Percentiles rank a stretch among this genome's conserved stretches.
These are phyloP conservation scores for Tillandsia fasciculata DNA, from an alignment of 176 grass and related monocot genomes.

Conservation along the genomic window DNA sequence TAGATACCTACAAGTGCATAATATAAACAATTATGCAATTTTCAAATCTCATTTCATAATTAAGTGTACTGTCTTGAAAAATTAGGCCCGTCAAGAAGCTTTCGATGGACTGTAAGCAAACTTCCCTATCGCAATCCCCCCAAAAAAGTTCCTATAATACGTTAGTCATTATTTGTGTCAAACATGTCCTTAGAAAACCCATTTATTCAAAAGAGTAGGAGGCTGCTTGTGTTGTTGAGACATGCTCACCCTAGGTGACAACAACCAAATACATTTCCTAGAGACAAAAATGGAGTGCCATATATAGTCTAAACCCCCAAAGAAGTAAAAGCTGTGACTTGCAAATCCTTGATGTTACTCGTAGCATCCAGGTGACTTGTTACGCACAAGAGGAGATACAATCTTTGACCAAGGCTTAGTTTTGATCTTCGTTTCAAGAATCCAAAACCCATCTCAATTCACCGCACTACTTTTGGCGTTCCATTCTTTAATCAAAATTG, in stretches of 20 bases:
- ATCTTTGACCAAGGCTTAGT: background rate
- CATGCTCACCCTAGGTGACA: background rate
- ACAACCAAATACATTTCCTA: background rate
- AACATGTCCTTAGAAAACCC: too few species aligned
- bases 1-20: too few species aligned
- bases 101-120: too few species aligned
- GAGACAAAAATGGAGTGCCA: background rate
- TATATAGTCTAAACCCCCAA: background rate
- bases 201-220: too few species aligned
- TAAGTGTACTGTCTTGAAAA: too few species aligned
- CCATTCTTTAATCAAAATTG: background rate
- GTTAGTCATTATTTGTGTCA: too few species aligned
- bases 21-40: too few species aligned
- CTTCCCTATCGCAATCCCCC: too few species aligned
- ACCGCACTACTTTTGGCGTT: background rate
- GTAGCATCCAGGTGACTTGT: background rate
- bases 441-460: background rate
- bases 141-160: too few species aligned
- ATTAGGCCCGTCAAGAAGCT: too few species aligned
- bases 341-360: background rate
- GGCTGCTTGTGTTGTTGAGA: too few species aligned
- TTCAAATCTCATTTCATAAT: too few species aligned
- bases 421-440: slow-evolving; percentile 1
- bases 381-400: background rate
- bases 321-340: background rate